phyloP scores from a whole-genome alignment of 148 eudicot genomes.

The Polygonum maritimum region DNA sequence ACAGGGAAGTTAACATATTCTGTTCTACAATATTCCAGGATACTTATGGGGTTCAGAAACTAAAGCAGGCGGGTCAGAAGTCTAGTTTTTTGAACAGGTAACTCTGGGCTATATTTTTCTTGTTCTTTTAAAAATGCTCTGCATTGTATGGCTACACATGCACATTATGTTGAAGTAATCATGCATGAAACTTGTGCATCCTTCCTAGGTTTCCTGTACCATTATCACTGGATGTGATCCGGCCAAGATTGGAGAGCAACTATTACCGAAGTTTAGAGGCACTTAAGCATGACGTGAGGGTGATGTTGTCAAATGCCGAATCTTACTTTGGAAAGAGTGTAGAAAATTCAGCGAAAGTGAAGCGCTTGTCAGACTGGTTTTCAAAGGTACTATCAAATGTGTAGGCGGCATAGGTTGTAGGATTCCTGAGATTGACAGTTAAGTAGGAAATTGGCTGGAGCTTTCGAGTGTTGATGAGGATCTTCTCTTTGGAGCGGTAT shows the following conservation, averaged over 20 bases:
- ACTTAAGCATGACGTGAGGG: constrained; percentile 59
- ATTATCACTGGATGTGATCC: constrained; percentile 69
- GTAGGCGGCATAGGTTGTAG: constrained; percentile 14
- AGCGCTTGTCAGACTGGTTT: constrained; percentile 75
- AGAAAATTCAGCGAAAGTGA: constrained; percentile 42
- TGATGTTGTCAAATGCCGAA: constrained; percentile 64
- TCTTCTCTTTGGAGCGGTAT: not conserved
- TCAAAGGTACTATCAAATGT: constrained; percentile 38
- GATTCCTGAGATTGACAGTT: not conserved
- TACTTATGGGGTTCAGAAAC: constrained; percentile 61
- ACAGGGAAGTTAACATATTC: not conserved
- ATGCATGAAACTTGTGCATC: not conserved
- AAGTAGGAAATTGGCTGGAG: not conserved
- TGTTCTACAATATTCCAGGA: constrained; percentile 43
- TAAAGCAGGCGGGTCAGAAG: constrained; percentile 67
- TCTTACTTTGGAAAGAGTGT: constrained; percentile 53
- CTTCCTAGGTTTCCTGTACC: constrained; percentile 84
- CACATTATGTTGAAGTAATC: not conserved
- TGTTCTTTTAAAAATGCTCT: not conserved
- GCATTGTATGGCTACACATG: not conserved
- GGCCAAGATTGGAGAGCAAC: constrained; percentile 64
- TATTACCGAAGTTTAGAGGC: constrained; percentile 82
- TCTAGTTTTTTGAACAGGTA: constrained; percentile 69
- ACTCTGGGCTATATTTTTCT: not conserved
- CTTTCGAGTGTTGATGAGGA: too few species aligned